Evolutionary conservation across 768 basidiomycete genomes (phyloP), one percentile per base, ranked within the genome.

Genomic region (Filobasidium floriforme): DNA sequence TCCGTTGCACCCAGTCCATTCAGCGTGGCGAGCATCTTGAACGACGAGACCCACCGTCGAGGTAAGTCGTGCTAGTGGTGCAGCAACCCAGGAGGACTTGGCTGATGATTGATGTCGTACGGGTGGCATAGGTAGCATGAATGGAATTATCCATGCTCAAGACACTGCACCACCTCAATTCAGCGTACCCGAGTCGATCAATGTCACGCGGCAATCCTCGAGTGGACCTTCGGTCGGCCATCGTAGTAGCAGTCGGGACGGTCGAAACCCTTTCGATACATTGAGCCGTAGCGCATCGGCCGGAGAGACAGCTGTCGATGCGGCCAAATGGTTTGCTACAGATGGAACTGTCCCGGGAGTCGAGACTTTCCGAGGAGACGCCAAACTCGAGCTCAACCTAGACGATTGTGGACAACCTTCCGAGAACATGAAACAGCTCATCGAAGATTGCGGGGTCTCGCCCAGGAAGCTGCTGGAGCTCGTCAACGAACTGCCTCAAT

Each of bases 401-500:
- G 65, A 72, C 37, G 72, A 70, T 61, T 76, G 76, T 52, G 77
- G 77, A 12, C 75, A 72, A 26, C 88, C 90, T 15, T 89, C 85
- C 1, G 90, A 92, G 74, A 92, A 89, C 71, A 80, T 93, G 59
- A 88, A 88, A 75, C 85, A 85, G 54, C 83, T 97, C 41, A 87
- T 94, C 43, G 88, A 89, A 77, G 92, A 97, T 76, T 97, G 89
- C 76, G 92, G 92, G 7, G 90, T 93, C 43, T 85, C 88, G 19
- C 89, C 92, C 1, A 88, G 91, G 68, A 92, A 92, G 78, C 87
- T 97, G 54, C 86, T 88, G 0, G 92, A 94, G 74, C 84, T 97
- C 11, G 81, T 93, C 22, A 86, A 89, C 74, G 92, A 94, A 71
- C 83, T 97, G 52, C 92, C 92, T 55, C 88, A 89, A 5, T 84